Evolutionary conservation across 768 basidiomycete species (phyloP).

Genomic region (Lactifluus rugatus): DNA sequence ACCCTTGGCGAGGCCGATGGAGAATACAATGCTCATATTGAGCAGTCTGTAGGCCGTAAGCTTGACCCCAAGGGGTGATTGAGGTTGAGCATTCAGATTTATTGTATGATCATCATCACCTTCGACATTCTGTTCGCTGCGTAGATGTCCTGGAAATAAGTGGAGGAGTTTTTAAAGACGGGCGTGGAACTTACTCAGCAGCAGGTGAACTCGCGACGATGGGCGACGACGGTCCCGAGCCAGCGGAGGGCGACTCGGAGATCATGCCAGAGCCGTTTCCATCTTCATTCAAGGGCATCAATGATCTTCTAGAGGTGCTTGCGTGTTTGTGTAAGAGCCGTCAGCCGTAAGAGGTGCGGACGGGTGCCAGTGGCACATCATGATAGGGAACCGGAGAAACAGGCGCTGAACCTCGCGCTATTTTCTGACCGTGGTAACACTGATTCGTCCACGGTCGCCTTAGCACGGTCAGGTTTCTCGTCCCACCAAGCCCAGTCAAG

Average conservation of each 20-base stretch:
- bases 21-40: neutral
- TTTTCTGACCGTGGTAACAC: too few species aligned
- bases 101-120: neutral
- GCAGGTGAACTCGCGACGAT: neutral
- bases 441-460: too few species aligned
- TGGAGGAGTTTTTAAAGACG: too few species aligned
- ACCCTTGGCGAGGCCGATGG: neutral
- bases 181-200: neutral
- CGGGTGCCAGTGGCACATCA: too few species aligned
- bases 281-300: neutral
- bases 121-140: neutral
- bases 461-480: too few species aligned
- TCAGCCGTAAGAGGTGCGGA: too few species aligned
- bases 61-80: conserved; percentile 3
- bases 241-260: neutral
- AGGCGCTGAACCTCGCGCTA: too few species aligned
- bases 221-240: neutral
- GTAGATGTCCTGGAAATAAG: neutral
- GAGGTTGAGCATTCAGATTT: neutral
- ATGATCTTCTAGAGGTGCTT: neutral
- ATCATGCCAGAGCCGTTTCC: neutral
- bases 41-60: conserved; percentile 1
- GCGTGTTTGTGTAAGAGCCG: neutral
- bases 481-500: too few species aligned
- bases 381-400: too few species aligned